Evolutionary conservation across 805 yeast species (phyloP), one percentile per base, ranked within the genome.

Genomic region (Ogataea nonfermentans): DNA sequence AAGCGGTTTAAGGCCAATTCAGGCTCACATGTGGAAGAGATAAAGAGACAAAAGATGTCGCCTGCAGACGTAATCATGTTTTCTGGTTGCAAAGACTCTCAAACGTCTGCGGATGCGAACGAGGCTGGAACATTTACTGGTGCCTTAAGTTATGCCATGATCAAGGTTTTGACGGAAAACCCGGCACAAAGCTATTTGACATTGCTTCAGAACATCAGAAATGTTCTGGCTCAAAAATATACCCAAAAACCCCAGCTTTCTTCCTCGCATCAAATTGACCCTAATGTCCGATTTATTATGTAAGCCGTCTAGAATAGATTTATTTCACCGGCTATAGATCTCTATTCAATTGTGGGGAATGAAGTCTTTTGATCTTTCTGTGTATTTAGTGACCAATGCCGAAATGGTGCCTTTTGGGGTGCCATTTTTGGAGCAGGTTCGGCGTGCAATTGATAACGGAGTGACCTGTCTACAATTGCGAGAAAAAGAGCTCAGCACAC

Each of bases 161-260:
- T 84, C 32, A 68, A 71, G 44, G 90, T 84, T 7, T 63, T 86
- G 67, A 52, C 64, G 17, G 65, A 70, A 34, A 76, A 78, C 53
- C 81, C 85, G 6, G 71, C 73, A 49, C 93, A 84, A 63, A 71
- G 82, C 14, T 87, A 81, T 55, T 53, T 85, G 40, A 70, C 86
- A 4, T 66, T 87, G 43, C 66, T 87, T 58, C 83, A 84, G 60
- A 77, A 79, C 47, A 79, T 84, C 76, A 73, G 96, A 56, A 57
- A 67, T 22, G 76, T 78, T 29, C 69, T 87, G 67, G 56, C 67
- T 14, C 72, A 73, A 0, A 82, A 79, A 57, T 87, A 84, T 63
- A 63, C 81, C 7, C 96, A 88, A 61, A 85, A 84, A 54, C 95
- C 95, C 2, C 96, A 87, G 64, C 65, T 87, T 41, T 78, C 88